Base-by-base conservation (phyloP, 768 basidiomycete species). In the Calvatia gigantea region DNA sequence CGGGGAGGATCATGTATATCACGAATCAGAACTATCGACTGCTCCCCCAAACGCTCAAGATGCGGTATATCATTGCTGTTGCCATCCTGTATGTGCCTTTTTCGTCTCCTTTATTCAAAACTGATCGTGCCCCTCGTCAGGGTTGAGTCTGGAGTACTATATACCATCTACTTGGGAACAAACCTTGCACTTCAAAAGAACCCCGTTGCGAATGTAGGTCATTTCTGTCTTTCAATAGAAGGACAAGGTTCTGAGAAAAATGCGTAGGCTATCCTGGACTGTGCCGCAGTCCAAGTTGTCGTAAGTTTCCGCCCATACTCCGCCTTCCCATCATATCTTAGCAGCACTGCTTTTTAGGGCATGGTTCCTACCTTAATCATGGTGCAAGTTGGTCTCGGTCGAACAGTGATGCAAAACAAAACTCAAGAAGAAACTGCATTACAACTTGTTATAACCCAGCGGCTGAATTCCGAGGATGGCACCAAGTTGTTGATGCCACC, bases 141-240 rank as follows among this genome's bases (percentile, higher is more conserved):
- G 21, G 62, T 74, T 29, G 74, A 75, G 64, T 75, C 73, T 2
- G 74, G 75, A 0, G 49, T 68, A 1, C 60, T 75, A 8, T 75
- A 77, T 57, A 70, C 72, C 2, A 17, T 69, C 14, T 71, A 74
- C 57, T 67, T 73, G 19, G 61, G 61, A 11, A 54, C 71, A 14
- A 63, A 66, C 39, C 61, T 73, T 23, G 69, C 63, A 3, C 62
- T 72, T 35, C 62, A 61, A 38, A 64, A 60, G 3, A 59, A 70
- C 37, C 37, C 56, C n/a, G 56, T 49, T 15, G 63, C 55, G 21
- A 64, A 66, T 41, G 65, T 69, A 43, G 14, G 51, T 52, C 51
- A 23, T 39, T 2, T 19, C 15, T 32, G 8, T 21, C n/a, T n/a
- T 17, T 17, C 8, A 33, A 21, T 12, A 15, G 32, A 19, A 19